Evolutionary conservation across 2,329 filamentous ascomycete genomes (phyloP).

Genomic region (Ambrosiella beaveri): DNA sequence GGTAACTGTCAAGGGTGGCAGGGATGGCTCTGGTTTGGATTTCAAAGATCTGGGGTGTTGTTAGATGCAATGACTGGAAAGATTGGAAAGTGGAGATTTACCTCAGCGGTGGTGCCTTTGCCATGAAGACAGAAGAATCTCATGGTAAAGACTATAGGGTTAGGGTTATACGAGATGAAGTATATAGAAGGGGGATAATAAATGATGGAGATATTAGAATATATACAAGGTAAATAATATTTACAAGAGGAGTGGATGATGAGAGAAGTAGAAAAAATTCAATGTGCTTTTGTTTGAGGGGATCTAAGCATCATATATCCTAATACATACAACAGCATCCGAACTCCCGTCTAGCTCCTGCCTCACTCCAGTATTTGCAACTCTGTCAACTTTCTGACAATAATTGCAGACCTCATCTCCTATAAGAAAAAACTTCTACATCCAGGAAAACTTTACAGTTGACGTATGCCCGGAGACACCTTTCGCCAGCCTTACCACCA

Average conservation of each 20-base stretch:
- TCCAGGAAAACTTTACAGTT: no score
- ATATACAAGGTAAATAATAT: background rate
- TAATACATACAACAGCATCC: background rate
- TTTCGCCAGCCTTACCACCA: no score
- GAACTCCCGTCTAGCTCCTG: background rate
- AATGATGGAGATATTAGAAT: background rate
- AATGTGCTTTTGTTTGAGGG: background rate
- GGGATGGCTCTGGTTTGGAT: no score
- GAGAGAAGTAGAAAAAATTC: background rate
- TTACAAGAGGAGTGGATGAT: background rate
- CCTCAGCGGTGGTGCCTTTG: conserved; percentile 7
- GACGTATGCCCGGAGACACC: no score
- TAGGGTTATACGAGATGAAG: background rate
- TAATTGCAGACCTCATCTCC: no score
- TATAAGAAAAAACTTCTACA: no score
- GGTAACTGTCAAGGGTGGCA: no score
- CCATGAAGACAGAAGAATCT: conserved; percentile 14
- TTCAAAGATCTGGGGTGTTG: no score
- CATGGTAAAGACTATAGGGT: conserved; percentile 4
- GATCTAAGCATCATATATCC: background rate
- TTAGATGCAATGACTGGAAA: no score
- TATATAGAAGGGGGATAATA: background rate
- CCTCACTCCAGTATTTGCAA: background rate
- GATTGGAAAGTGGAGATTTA: no score
- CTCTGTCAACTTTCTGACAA: background rate